Evolutionary conservation across 108 stramenopile species (phyloP).

Genomic region (Ochromonas danica): DNA sequence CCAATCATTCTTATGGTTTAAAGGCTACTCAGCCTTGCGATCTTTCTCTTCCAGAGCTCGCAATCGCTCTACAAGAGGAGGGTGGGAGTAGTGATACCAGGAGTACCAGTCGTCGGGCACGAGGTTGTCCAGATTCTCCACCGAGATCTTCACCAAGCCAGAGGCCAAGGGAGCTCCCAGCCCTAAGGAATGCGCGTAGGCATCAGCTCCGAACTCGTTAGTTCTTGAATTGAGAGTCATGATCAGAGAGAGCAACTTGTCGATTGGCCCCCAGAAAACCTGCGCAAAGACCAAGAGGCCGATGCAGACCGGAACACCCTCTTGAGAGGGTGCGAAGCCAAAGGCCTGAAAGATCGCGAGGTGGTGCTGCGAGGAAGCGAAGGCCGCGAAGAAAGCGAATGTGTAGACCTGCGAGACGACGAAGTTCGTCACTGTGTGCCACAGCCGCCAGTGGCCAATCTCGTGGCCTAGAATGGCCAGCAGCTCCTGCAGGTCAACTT

Average conservation of each 20-base stretch:
- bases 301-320: slow-evolving; percentile 75
- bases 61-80: slow-evolving; percentile 90
- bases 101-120: slow-evolving; percentile 81
- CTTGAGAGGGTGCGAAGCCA: slow-evolving; percentile 75
- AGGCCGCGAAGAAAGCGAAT: slow-evolving; percentile 81
- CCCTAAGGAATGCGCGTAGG: slow-evolving; percentile 75
- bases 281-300: slow-evolving; percentile 84
- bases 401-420: slow-evolving; percentile 81
- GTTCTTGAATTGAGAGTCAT: slow-evolving; percentile 80
- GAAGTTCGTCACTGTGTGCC: slow-evolving; percentile 91
- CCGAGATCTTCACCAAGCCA: slow-evolving; percentile 84
- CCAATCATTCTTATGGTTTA: background rate
- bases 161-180: slow-evolving; percentile 75
- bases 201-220: slow-evolving; percentile 85
- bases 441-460: slow-evolving; percentile 96
- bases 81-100: slow-evolving; percentile 92
- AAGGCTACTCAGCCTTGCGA: slow-evolving; percentile 9
- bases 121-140: slow-evolving; percentile 36
- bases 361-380: slow-evolving; percentile 67
- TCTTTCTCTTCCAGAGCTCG: slow-evolving; percentile 82
- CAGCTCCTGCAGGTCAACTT: slow-evolving; percentile 77
- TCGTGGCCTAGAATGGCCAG: slow-evolving; percentile 84
- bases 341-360: slow-evolving; percentile 80
- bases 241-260: slow-evolving; percentile 80
- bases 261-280: slow-evolving; percentile 91